phyloP scores from a whole-genome alignment of 306 rosid genomes.

The Urtica urens region DNA sequence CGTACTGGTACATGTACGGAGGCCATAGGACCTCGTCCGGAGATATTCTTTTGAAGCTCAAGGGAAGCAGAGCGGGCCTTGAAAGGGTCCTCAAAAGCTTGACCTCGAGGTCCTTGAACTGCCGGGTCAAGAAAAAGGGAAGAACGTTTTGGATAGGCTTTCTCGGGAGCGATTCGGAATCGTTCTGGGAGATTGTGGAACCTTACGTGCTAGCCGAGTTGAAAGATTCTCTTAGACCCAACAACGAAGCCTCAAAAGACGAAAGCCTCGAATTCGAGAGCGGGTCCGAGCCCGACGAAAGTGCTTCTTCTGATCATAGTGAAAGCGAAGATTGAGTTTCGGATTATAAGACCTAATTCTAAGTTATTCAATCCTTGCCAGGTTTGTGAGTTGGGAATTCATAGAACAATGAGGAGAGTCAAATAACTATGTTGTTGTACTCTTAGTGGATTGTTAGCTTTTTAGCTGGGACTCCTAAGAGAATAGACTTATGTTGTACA shows the following conservation, averaged over 20 bases:
- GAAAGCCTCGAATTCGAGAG: slow-evolving; percentile 36
- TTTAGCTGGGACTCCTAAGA: too few species aligned
- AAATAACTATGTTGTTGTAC: too few species aligned
- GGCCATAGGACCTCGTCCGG: slow-evolving; percentile 58
- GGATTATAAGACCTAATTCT: too few species aligned
- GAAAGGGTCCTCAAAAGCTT: slow-evolving; percentile 50
- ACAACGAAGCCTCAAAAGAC: slow-evolving; percentile 18
- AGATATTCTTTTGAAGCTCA: slow-evolving; percentile 63
- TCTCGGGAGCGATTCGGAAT: slow-evolving; percentile 50
- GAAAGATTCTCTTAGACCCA: slow-evolving; percentile 31
- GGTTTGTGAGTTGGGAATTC: too few species aligned
- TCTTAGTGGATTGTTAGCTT: too few species aligned
- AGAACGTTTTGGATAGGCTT: slow-evolving; percentile 77
- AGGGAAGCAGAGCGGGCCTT: slow-evolving; percentile 68
- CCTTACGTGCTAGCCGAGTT: slow-evolving; percentile 51
- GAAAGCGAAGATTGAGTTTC: slow-evolving; percentile 3
- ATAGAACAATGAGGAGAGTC: too few species aligned
- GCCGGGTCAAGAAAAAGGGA: slow-evolving; percentile 78
- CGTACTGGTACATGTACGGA: slow-evolving; percentile 92
- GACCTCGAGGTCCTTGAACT: slow-evolving; percentile 55
- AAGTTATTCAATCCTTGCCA: too few species aligned
- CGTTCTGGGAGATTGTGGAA: slow-evolving; percentile 74
- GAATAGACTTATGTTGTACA: too few species aligned
- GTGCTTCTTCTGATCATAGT: slow-evolving; percentile 21
- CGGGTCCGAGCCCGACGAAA: slow-evolving; percentile 40